These are phyloP conservation scores for Achaetomiella virescens DNA, from an alignment of 495 filamentous ascomycete genomes.

Conservation along the genomic window DNA sequence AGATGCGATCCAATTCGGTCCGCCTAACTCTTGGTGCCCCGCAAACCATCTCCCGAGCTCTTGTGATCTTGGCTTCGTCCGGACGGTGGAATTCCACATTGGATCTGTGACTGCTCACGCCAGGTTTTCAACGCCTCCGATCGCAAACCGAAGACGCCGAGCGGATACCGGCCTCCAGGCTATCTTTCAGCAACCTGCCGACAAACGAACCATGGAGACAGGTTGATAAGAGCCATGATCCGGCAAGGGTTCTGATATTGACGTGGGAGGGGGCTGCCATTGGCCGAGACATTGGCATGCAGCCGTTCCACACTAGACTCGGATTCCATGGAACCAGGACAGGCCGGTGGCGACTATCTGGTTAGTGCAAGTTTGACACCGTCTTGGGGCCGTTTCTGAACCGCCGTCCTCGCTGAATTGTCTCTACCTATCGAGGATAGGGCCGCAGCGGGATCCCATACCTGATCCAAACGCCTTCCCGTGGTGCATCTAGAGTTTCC, in stretches of 20 bases:
- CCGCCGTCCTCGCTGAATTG: neutral
- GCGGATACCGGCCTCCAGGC: too few relatives aligned
- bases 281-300: constrained; percentile 17
- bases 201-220: neutral
- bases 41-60: neutral
- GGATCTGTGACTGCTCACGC: too few relatives aligned
- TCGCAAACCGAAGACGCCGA: too few relatives aligned
- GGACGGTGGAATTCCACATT: too few relatives aligned
- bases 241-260: constrained; percentile 17
- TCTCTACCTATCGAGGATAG: too few relatives aligned
- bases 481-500: neutral
- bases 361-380: neutral
- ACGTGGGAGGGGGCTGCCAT: constrained; percentile 12
- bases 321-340: too few relatives aligned
- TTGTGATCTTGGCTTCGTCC: neutral
- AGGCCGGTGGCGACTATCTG: neutral
- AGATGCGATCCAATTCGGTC: neutral
- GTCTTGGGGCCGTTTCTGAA: neutral
- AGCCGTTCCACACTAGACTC: neutral
- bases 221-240: constrained; percentile 19
- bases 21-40: neutral
- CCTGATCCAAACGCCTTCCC: too few relatives aligned
- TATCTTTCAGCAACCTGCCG: neutral
- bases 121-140: too few relatives aligned
- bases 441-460: too few relatives aligned